Conservation (phyloP, 129 eudicot species). For the Mikania micrantha region DNA sequence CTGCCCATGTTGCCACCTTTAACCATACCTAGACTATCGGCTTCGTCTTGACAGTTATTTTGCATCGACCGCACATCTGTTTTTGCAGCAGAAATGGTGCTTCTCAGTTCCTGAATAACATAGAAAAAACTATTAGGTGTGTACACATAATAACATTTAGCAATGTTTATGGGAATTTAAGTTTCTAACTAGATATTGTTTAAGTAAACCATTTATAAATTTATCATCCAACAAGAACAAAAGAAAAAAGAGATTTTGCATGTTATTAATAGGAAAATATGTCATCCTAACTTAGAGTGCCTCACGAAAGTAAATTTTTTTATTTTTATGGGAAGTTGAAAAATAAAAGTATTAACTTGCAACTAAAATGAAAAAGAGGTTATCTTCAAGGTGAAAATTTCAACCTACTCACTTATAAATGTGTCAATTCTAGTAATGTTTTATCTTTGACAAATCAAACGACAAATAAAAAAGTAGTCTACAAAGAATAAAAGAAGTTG, state of each 20-base stretch:
- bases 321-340: neutral
- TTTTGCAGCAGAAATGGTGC: conserved; percentile 47
- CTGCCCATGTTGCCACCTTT: neutral
- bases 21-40: conserved; percentile 43
- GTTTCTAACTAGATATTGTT: neutral
- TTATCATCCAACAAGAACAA: too few relatives aligned
- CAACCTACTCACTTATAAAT: neutral
- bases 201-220: neutral
- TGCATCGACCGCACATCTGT: conserved; percentile 41
- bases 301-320: neutral
- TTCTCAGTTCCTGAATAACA: conserved; percentile 39
- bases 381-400: conserved; percentile 20
- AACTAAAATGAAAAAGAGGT: neutral
- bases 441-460: neutral
- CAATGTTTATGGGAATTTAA: neutral
- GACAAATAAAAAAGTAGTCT: neutral
- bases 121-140: conserved; percentile 1
- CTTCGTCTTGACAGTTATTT: conserved; percentile 53
- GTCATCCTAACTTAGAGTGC: neutral
- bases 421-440: neutral
- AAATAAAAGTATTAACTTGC: neutral
- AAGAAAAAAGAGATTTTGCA: too few relatives aligned
- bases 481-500: neutral
- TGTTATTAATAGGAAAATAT: neutral
- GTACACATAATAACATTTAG: neutral